phyloP scores from a whole-genome alignment of 2,329 filamentous ascomycete species.

The Aulographum hederae region DNA sequence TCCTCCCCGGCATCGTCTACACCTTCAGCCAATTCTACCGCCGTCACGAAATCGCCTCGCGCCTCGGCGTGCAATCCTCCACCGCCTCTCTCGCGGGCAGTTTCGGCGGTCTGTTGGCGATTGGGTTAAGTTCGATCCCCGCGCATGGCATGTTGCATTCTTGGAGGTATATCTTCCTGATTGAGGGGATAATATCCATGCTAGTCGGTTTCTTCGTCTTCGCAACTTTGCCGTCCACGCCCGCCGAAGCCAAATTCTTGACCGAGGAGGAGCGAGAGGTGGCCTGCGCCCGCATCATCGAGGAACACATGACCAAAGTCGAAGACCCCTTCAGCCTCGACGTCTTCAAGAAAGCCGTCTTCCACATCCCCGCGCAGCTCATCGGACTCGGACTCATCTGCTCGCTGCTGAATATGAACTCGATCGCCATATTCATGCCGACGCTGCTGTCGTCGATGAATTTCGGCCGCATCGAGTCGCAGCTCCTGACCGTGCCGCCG shows the following conservation, averaged over 20 bases:
- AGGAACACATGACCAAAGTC: too few relatives aligned
- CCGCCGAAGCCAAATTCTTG: constrained; percentile 39
- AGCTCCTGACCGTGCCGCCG: constrained; percentile 27
- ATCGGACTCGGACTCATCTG: constrained; percentile 40
- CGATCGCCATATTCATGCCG: constrained; percentile 20
- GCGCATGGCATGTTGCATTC: constrained; percentile 6
- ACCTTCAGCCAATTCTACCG: not conserved
- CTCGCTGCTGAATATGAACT: constrained; percentile 42
- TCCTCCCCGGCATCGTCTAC: not conserved
- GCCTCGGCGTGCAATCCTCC: constrained; percentile 15
- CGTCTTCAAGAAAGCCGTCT: constrained; percentile 30
- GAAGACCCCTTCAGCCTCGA: too few relatives aligned
- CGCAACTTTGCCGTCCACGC: constrained; percentile 48
- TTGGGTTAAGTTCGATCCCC: constrained; percentile 2
- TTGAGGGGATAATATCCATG: constrained; percentile 17
- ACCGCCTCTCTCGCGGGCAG: constrained; percentile 16
- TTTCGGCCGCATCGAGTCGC: constrained; percentile 19
- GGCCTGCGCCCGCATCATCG: too few relatives aligned
- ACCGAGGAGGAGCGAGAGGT: constrained; percentile 30
- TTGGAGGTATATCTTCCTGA: constrained; percentile 23
- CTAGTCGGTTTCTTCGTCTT: constrained; percentile 18
- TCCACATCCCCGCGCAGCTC: constrained; percentile 41
- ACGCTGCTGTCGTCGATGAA: constrained; percentile 19
- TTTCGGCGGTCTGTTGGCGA: constrained; percentile 17
- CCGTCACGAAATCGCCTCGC: constrained; percentile 13